Base-by-base conservation (phyloP, 495 filamentous ascomycete genomes). In the Aspergillus coremiiformis region DNA sequence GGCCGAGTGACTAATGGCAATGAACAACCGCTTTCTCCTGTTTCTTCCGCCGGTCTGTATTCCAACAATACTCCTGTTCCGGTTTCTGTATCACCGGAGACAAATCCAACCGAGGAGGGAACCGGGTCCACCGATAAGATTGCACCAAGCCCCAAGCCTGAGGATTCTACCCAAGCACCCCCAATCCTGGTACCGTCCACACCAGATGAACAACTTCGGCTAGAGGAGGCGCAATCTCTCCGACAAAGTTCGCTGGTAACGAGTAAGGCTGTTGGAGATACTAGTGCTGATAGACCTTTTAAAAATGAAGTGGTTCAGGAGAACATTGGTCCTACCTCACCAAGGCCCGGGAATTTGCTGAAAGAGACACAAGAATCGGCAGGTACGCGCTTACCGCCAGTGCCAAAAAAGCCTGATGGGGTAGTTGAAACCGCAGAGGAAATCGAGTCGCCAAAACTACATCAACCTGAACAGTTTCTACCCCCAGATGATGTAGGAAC, bases 151-250 rank as follows among this genome's bases (percentile, higher is more conserved):
- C 59, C 65, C 1, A 65, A 65, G 39, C 52, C 55, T 56, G 57
- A 56, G 14, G 59, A 60, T 39, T 21, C 59, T 20, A 33, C 49
- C 8, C 57, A 59, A 17, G 41, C 57, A 29, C 60, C 59, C 10
- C 43, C 60, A 37, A 60, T 49, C 39, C 49, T 68, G 27, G 58
- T 71, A 44, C 69, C 71, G 11, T 69, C 74, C 1, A 76, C 74
- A 8, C 73, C 76, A 0, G 70, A 78, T 53, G 75, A 74, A 53
- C 76, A 78, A 49, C 61, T 78, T 50, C 68, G 69, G 6, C 27
- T 78, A 41, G 76, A 79, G 56, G 76, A 76, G 55, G 72, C 70
- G 11, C 74, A 71, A 29, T 71, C 74, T 14, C 57, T 71, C 41
- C 66, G 63, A 30, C 60, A 66, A 20, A 64, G 45, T 17, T 49